phyloP scores from a whole-genome alignment of 768 basidiomycete species.

The Scleroderma bovista region DNA sequence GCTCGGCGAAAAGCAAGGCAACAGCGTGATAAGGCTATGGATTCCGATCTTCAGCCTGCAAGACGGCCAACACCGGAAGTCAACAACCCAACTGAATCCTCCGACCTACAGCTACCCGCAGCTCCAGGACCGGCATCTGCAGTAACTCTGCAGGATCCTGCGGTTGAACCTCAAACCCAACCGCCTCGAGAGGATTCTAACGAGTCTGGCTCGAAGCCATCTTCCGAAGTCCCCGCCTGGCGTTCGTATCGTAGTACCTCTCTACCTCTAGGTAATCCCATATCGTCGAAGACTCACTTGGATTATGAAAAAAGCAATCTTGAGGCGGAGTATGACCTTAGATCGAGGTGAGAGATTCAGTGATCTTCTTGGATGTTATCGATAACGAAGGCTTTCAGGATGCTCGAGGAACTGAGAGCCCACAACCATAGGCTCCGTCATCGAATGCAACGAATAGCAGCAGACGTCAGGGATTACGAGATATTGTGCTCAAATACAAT shows the following conservation, averaged over 20 bases:
- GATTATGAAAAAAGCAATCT: constrained; percentile 45
- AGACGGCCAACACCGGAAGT: constrained; percentile 11
- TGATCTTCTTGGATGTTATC: background rate
- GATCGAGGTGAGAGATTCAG: constrained; percentile 14
- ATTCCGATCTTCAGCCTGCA: constrained; percentile 15
- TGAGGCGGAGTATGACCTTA: constrained; percentile 50
- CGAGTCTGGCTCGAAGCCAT: background rate
- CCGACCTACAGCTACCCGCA: constrained; percentile 5
- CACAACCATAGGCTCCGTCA: constrained; percentile 69
- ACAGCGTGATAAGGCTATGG: constrained; percentile 23
- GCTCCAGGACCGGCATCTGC: constrained; percentile 3
- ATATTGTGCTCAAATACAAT: constrained; percentile 48
- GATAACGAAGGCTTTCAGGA: constrained; percentile 31
- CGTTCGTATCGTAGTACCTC: constrained; percentile 30
- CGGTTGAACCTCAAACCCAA: constrained; percentile 5
- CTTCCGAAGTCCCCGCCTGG: background rate
- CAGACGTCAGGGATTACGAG: constrained; percentile 62
- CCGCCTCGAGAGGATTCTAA: background rate
- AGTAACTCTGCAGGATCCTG: background rate
- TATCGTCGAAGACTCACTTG: constrained; percentile 31
- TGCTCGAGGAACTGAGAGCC: constrained; percentile 50
- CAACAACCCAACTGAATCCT: constrained; percentile 4
- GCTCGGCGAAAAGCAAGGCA: constrained; percentile 4
- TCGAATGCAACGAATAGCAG: constrained; percentile 59
- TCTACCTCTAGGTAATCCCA: constrained; percentile 25